Base-by-base conservation (phyloP, 495 filamentous ascomycete species). In the Lindgomyces ingoldianus region DNA sequence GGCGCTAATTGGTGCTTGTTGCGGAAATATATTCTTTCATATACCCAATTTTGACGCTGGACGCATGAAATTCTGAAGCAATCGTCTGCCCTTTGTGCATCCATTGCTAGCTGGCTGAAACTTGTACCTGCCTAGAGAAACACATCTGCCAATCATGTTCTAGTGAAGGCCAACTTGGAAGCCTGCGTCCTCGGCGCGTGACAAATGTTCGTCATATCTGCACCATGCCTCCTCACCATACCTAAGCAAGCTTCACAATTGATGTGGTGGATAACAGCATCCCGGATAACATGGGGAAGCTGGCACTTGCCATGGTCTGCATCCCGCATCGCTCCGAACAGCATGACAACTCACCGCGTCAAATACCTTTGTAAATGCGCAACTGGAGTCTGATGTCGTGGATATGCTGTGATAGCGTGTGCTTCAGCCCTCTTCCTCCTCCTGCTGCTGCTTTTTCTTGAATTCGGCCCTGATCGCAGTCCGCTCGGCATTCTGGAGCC, bases 401-500 rank as follows among this genome's bases (percentile, higher is more conserved):
- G 16, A n/a, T 47, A 47, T 22, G n/a, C 6, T n/a, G 33, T 39
- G 33, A 39, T 14, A 6, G 14, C 18, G 8, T 8, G 4, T 19
- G 44, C 24, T 6, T 54, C 52, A 42, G 16, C 52, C 27, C 22
- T 56, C 52, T 27, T 36, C 47, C 22, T 62, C 48, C 9, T 49
- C 56, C 16, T 65, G 64, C 57, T 70, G 60, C 58, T 75, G 60
- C 68, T 62, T 68, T 47, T 47, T 64, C 44, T 56, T 66, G 24
- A 77, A 78, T 74, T 90, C 88, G 33, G 73, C 73, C 68, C 88
- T 78, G 73, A 82, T 78, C 2, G 93, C 81, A 19, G 79, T 78
- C 65, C 81, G 79, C 77, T 95, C 91, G 9, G 88, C 82, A 59
- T 79, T 81, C 72, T 83, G 83, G 26, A 94, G 66, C 64, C 89